These are phyloP conservation scores for Umbelopsis sp. DNA, from an alignment of 371 early-diverging fungal species.

Conservation along the genomic window DNA sequence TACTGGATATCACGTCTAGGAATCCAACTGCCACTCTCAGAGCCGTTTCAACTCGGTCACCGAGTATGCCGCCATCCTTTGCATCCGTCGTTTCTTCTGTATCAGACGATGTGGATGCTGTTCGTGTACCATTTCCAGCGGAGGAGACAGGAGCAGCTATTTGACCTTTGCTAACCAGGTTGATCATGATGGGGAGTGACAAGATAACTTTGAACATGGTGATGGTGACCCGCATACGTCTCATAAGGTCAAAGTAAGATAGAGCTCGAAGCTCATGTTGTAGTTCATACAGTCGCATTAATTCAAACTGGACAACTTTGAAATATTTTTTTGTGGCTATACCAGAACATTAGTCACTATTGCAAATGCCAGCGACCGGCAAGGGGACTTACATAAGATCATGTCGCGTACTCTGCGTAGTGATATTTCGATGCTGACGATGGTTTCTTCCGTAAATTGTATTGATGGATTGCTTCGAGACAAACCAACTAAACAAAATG, in stretches of 20 bases:
- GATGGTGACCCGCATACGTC: constrained; percentile 59
- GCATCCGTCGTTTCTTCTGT: constrained; percentile 23
- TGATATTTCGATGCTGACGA: constrained; percentile 61
- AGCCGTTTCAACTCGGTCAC: constrained; percentile 56
- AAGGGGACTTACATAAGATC: constrained; percentile 49
- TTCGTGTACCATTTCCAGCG: constrained; percentile 20
- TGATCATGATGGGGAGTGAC: constrained; percentile 63
- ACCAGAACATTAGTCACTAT: neutral
- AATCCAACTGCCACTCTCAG: constrained; percentile 57
- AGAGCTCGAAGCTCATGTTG: constrained; percentile 61
- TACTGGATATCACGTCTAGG: constrained; percentile 34
- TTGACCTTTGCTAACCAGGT: constrained; percentile 43
- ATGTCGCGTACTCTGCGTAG: constrained; percentile 62
- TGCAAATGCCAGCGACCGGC: neutral
- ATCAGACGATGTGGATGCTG: constrained; percentile 34
- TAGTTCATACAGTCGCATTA: constrained; percentile 62
- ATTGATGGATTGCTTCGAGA: constrained; percentile 58
- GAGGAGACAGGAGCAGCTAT: constrained; percentile 36
- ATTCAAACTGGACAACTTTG: constrained; percentile 61
- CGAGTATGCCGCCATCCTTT: constrained; percentile 43
- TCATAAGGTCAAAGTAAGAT: constrained; percentile 62
- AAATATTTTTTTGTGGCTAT: constrained; percentile 65
- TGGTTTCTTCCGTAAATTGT: constrained; percentile 64
- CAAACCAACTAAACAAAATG: constrained; percentile 38
- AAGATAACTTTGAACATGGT: constrained; percentile 59